Evolutionary conservation across 768 basidiomycete genomes (phyloP), one percentile per base, ranked within the genome.

Genomic region (Vararia minispora): DNA sequence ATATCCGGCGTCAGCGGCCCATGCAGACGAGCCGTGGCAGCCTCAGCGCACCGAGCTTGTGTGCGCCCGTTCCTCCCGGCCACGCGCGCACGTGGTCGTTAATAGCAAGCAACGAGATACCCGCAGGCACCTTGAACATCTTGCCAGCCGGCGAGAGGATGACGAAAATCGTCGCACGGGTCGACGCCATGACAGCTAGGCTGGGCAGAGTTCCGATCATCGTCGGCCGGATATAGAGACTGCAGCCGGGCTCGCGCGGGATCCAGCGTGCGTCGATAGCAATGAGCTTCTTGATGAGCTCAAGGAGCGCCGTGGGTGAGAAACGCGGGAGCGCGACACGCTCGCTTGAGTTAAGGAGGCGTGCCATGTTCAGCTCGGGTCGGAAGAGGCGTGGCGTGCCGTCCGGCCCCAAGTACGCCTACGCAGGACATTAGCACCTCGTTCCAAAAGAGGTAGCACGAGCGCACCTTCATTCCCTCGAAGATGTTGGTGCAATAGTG

Each of bases 211-310:
- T 68, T 16, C 62, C 68, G 41, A 70, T 81, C 52, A 86, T 59
- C 5, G 79, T 89, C 17, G 87, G 82, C 32, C 91, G 79, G 47
- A 95, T 72, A 64, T 94, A 97, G 25, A 97, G 64, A 41, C 81
- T 86, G 57, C 86, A 75, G 11, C 82, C 89, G 2, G 73, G 65
- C 10, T 64, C 57, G 2, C 63, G 59, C 3, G 90, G 91, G 23
- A 95, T 87, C 90, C 91, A 95, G 9, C 79, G 72, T n/a, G 65
- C 58, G 30, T 97, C 91, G 32, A 82, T 46, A 28, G 54, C 39
- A 34, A 85, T 75, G 42, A 97, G 71, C 33, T 71, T 70, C 57
- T 82, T 79, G 54, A 77, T 66, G 37, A 76, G 61, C 29, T 59
- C 58, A 27, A 69, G 62, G 22, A 76, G 60, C 25, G 59, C 60